These are phyloP conservation scores for Auriscalpium orientale DNA, from an alignment of 768 basidiomycete genomes.

Conservation along the genomic window DNA sequence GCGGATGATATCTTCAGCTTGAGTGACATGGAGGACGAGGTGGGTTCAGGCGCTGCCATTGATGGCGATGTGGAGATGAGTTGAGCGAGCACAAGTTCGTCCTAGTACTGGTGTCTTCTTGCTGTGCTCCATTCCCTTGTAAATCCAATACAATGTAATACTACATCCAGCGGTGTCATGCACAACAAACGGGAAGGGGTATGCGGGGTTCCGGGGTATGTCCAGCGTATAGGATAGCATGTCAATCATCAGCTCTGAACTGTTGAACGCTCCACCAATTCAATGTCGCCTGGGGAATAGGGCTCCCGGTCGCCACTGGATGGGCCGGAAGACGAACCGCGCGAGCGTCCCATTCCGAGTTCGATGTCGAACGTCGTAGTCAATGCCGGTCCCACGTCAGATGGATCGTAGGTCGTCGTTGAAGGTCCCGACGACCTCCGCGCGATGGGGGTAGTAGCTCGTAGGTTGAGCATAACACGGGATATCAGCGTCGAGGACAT, in stretches of 20 bases:
- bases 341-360: too few species aligned
- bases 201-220: too few species aligned
- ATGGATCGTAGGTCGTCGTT: background rate
- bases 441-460: background rate
- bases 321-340: too few species aligned
- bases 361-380: background rate
- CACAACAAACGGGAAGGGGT: too few species aligned
- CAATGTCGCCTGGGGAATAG: too few species aligned
- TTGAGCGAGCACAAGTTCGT: background rate
- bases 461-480: constrained; percentile 1
- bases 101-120: background rate
- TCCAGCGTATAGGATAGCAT: too few species aligned
- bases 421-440: background rate
- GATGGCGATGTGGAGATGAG: constrained; percentile 11
- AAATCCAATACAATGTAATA: too few species aligned
- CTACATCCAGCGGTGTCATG: too few species aligned
- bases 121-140: background rate
- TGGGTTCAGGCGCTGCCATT: background rate
- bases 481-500: background rate
- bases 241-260: too few species aligned
- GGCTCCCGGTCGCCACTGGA: too few species aligned
- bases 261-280: too few species aligned
- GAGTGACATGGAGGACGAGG: background rate
- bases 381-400: background rate
- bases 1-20: background rate